phyloP scores from a whole-genome alignment of 768 basidiomycete species.

The Mycena sanguinolenta region DNA sequence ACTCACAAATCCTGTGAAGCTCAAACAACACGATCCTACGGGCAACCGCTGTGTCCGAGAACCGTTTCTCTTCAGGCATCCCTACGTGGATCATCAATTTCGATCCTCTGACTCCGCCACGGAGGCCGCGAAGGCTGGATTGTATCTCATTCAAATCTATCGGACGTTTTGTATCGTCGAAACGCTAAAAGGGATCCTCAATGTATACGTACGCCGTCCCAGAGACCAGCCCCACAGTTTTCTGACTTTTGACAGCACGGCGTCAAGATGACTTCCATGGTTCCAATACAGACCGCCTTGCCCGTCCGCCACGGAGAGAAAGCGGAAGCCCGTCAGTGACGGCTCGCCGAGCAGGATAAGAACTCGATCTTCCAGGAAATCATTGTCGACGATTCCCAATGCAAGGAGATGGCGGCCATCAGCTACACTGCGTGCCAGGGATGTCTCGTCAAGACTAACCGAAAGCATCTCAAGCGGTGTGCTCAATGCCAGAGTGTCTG shows the following conservation, averaged over 20 bases:
- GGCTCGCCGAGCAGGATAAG: not conserved
- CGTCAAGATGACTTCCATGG: not conserved
- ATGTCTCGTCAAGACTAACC: not conserved
- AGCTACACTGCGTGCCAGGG: not conserved
- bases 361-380: not conserved
- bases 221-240: not conserved
- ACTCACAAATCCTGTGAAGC: not conserved
- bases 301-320: not conserved
- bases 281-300: not conserved
- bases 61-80: constrained; percentile 19
- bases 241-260: not conserved
- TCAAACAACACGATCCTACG: constrained; percentile 18
- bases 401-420: not conserved
- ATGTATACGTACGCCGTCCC: constrained; percentile 3
- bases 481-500: constrained; percentile 1
- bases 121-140: not conserved
- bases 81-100: constrained; percentile 1
- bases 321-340: not conserved
- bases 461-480: constrained; percentile 3
- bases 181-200: not conserved
- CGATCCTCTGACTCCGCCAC: not conserved
- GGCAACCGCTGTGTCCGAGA: constrained; percentile 19
- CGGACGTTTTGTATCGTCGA: constrained; percentile 1
- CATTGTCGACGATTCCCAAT: not conserved
- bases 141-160: not conserved